Conservation (phyloP, 2,329 filamentous ascomycete genomes). For the Mariannaea sp. region DNA sequence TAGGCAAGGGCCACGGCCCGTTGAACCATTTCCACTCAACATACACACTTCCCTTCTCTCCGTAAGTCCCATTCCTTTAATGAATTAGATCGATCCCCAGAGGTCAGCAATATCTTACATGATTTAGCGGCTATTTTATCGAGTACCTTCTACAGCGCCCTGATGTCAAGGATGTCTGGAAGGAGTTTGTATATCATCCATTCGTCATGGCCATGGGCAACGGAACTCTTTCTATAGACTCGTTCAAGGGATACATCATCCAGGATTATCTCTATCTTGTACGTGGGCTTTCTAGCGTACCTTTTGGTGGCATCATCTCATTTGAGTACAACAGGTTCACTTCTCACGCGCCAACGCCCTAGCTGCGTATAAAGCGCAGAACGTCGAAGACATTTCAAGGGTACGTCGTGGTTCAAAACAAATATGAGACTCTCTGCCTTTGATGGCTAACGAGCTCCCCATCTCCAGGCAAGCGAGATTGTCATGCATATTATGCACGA, state of each 20-base stretch:
- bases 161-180: slow-evolving; percentile 77
- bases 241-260: slow-evolving; percentile 86
- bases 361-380: slow-evolving; percentile 81
- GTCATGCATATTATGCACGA: slow-evolving; percentile 79
- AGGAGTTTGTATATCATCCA: slow-evolving; percentile 75
- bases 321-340: slow-evolving; percentile 62
- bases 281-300: slow-evolving; percentile 27
- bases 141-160: slow-evolving; percentile 79
- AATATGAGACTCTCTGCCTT: too few species aligned
- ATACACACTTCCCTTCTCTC: slow-evolving; percentile 69
- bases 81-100: background rate
- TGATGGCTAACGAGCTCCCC: background rate
- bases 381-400: slow-evolving; percentile 71
- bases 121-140: slow-evolving; percentile 79
- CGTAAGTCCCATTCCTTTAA: slow-evolving; percentile 48
- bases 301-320: background rate
- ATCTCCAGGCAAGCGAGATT: slow-evolving; percentile 54
- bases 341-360: slow-evolving; percentile 87
- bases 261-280: slow-evolving; percentile 94
- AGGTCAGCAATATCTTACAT: slow-evolving; percentile 1
- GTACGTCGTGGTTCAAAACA: slow-evolving; percentile 51
- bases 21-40: slow-evolving; percentile 80
- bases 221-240: slow-evolving; percentile 73
- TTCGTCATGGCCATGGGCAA: slow-evolving; percentile 80
- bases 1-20: slow-evolving; percentile 72